Base-by-base conservation (phyloP, 129 eudicot genomes). In the Arctium lappa region DNA sequence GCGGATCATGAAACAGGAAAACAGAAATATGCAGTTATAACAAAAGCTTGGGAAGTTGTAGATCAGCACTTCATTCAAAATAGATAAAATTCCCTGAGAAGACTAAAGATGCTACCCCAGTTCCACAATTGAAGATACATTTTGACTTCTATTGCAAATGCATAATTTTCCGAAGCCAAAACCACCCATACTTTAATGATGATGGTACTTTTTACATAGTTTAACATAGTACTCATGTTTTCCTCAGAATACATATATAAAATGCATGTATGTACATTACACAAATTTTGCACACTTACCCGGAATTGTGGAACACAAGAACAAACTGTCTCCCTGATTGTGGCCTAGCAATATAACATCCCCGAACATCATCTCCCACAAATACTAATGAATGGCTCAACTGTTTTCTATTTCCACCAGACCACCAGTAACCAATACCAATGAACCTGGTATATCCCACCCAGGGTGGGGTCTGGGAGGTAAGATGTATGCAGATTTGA, bases 1-100 rank as follows among this genome's bases (percentile, higher is more conserved):
- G 86, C 81, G 77, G 85, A 86, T 78, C 82, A 82, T 80, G 86
- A 79, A 83, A 85, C 71, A 81, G 34, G 32, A 69, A 74, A 76
- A 73, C 3, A 1, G 75, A 84, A 85, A 69, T 15, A 71, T 70
- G 78, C 66, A 60, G 65, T 77, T 80, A 56, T 60, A 48, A 80
- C 77, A 71, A 80, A 56, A 69, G 18, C 27, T 22, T 50, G 36
- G 11, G 5, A 69, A 80, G 77, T 72, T 80, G 48, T 36, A 70
- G 29, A 48, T 7, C 71, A 22, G 6, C 33, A 66, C 33, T 66
- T 66, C 33, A 29, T 66, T 18, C 33, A 66, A 66, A 66, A 66
- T 66, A 66, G 10, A 18, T 62, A 62, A 62, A 15, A 62, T 18
- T 62, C 31, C n/a, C 30, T 50, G 62, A 50, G 62, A 50, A 50